phyloP scores from a whole-genome alignment of 495 filamentous ascomycete genomes.

The Aspergillus sclerotiicarbonarius region DNA sequence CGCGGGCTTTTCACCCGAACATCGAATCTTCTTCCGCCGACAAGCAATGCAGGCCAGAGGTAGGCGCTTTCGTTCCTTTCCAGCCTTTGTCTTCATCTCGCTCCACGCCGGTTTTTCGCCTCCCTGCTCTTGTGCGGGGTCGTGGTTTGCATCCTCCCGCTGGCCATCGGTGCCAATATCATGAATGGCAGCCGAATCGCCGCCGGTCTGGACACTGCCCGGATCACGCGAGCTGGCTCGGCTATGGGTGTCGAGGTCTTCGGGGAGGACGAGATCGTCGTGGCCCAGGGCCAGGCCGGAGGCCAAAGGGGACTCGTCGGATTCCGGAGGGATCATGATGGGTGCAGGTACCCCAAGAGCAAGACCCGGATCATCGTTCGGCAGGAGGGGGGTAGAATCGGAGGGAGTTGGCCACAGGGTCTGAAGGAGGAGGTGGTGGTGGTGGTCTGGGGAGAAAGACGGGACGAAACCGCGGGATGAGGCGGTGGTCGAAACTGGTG shows the following conservation, averaged over 20 bases:
- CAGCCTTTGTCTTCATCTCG: conserved; percentile 96
- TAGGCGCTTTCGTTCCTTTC: conserved; percentile 90
- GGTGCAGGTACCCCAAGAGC: conserved; percentile 42
- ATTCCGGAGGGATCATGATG: conserved; percentile 45
- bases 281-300: conserved; percentile 27
- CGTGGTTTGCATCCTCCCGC: conserved; percentile 24
- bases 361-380: conserved; percentile 42
- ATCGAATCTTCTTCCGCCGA: conserved; percentile 94
- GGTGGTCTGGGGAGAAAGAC: conserved; percentile 6
- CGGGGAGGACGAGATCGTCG: conserved; percentile 32
- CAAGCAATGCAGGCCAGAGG: conserved; percentile 96
- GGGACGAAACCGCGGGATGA: conserved; percentile 18
- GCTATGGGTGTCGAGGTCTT: conserved; percentile 46
- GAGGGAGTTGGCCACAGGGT: conserved; percentile 7
- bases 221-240: conserved; percentile 45
- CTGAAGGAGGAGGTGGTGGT: conserved; percentile 3
- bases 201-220: conserved; percentile 27
- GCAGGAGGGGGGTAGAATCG: conserved; percentile 14
- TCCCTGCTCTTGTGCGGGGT: conserved; percentile 36
- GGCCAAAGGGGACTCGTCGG: conserved; percentile 39
- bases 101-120: conserved; percentile 71
- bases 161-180: conserved; percentile 24
- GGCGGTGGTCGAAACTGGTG: conserved; percentile 20
- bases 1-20: conserved; percentile 94
- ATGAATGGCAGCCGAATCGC: conserved; percentile 21